Evolutionary conservation across 805 yeast genomes (phyloP).

Genomic region (Starmera quercuum): DNA sequence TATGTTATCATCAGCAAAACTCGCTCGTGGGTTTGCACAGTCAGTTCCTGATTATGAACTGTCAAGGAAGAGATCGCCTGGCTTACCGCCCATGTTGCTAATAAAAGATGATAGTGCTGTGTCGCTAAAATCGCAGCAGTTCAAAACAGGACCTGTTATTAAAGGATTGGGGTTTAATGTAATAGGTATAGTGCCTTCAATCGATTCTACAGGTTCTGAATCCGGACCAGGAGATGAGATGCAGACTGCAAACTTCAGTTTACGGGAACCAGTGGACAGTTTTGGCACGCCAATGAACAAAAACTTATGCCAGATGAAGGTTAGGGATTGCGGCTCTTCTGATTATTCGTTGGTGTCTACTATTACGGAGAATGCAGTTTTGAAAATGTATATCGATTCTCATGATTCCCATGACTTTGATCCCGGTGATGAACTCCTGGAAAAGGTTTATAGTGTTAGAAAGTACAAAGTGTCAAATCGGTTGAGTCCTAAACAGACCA

Average conservation of each 20-base stretch:
- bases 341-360: no score
- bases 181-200: constrained; percentile 1
- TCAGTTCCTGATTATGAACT: constrained; percentile 13
- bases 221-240: background rate
- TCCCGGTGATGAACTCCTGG: constrained; percentile 8
- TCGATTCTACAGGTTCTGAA: background rate
- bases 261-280: background rate
- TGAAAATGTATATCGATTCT: background rate
- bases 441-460: constrained; percentile 14
- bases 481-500: background rate
- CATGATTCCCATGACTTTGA: background rate
- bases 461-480: background rate
- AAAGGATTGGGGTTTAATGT: constrained; percentile 2
- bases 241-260: background rate
- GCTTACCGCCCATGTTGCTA: constrained; percentile 14
- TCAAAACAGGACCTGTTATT: background rate
- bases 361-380: background rate
- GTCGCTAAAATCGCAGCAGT: background rate
- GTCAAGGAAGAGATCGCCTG: constrained; percentile 16
- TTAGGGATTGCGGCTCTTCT: no score
- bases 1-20: constrained; percentile 4
- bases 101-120: background rate
- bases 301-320: no score
- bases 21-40: constrained; percentile 6
- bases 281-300: no score